Base-by-base conservation (phyloP, 768 basidiomycete genomes). In the Neoboletus magnificus region DNA sequence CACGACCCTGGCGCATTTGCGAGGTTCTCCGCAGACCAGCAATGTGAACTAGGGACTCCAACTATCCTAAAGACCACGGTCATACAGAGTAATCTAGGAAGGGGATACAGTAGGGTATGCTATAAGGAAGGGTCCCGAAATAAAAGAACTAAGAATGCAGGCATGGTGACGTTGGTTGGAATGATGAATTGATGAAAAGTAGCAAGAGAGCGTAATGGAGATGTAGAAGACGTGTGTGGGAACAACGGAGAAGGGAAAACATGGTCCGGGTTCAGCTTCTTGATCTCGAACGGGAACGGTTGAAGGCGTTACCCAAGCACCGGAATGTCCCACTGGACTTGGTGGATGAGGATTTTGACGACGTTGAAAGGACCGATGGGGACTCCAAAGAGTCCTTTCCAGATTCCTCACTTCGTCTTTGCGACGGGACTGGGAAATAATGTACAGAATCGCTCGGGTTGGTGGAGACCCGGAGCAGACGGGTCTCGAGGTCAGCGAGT, bases 401-500 rank as follows among this genome's bases (percentile, higher is more conserved):
- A 11, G 57, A 62, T 7, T 71, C 71, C 22, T 67, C 69, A 30
- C 69, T 66, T 33, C 57, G 69, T 35, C 70, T 65, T 23, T 73
- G 71, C 11, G 68, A 67, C 33, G 70, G 67, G 3, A 71, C 69
- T 23, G 70, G 70, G 51, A 71, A 71, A 48, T 71, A 71, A 42
- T 71, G 71, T 41, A 71, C 71, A 13, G 70, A 73, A 8, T 71
- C 62, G 11, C 41, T 58, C 4, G 70, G 69, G 29, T 58, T 71
- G 39, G 58, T 63, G n/a, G 41, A 55, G 12, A 66, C 63, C 4
- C 65, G 66, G 7, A 73, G 61, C 1, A 71, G 44, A 33, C 60
- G 66, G 2, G 66, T 73, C 54, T 71, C 70, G 48, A 71, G 43
- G 30, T 66, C 70, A 18, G 70, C 70, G 9, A 71, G 66, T 32